These are phyloP conservation scores for Talaromyces sp. DNA, from an alignment of 2,329 filamentous ascomycete genomes.

Conservation along the genomic window DNA sequence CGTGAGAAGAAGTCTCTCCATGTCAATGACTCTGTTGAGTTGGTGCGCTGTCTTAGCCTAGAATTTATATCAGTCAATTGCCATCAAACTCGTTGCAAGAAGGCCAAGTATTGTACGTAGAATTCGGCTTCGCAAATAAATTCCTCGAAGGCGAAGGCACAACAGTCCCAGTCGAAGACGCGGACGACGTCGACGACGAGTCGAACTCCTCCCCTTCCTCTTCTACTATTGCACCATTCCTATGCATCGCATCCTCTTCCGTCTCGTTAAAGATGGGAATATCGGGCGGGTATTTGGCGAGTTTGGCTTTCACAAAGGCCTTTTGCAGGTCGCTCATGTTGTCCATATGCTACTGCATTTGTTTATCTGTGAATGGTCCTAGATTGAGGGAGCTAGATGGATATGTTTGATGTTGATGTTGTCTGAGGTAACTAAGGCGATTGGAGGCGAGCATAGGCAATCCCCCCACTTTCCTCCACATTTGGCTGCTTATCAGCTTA, in stretches of 20 bases:
- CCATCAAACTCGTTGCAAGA: not conserved
- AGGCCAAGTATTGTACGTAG: slow-evolving; percentile 53
- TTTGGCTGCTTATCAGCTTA: not conserved
- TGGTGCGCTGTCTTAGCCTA: slow-evolving; percentile 38
- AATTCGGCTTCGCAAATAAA: slow-evolving; percentile 64
- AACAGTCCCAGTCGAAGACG: slow-evolving; percentile 89
- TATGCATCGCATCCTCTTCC: slow-evolving; percentile 30
- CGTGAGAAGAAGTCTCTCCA: slow-evolving; percentile 92
- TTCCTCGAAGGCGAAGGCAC: slow-evolving; percentile 72
- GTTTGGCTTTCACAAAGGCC: slow-evolving; percentile 72
- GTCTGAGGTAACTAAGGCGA: not conserved
- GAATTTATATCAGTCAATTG: not conserved
- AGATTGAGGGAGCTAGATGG: not conserved
- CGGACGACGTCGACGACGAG: slow-evolving; percentile 73
- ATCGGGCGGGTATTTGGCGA: slow-evolving; percentile 60
- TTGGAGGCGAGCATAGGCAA: slow-evolving; percentile 2
- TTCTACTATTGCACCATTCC: slow-evolving; percentile 35
- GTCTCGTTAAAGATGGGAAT: slow-evolving; percentile 44
- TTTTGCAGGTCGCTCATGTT: slow-evolving; percentile 78
- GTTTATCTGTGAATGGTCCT: not conserved
- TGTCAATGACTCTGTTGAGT: slow-evolving; percentile 61
- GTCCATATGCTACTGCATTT: slow-evolving; percentile 9
- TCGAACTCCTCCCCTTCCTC: slow-evolving; percentile 47
- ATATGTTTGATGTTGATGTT: not conserved
- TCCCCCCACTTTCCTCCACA: slow-evolving; percentile 3